Evolutionary conservation across 2,329 filamentous ascomycete genomes (phyloP), one percentile per base, ranked within the genome.

Genomic region (Fusarium sororula): DNA sequence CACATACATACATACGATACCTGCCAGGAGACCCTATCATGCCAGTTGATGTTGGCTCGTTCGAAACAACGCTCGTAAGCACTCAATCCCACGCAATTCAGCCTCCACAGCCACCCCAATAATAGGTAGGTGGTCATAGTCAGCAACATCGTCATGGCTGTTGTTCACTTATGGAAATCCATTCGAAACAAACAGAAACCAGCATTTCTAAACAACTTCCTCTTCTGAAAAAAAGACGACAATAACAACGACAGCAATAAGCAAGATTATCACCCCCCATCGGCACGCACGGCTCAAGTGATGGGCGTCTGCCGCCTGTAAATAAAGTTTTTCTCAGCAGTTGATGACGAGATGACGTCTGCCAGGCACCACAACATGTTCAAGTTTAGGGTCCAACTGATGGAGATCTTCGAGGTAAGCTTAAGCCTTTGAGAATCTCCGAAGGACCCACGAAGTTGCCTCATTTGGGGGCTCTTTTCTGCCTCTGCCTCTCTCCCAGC

Each of bases 341-440:
- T 58, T 73, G 63, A 68, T 66, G 69, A 53, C 51, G 32, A 62
- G 32, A 73, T 74, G 72, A 74, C 68, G 72, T 72, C 70, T 69
- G 41, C 47, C 67, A 73, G 70, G 70, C 64, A 72, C 70, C 67
- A 57, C 32, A 48, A 18, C 41, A 58, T 63, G 57, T 54, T 72
- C 75, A 57, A 50, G 61, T 72, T 61, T 70, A 73, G 66, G 75
- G 75, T 67, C 71, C 73, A 73, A 70, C 22, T 59, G 64, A 71
- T 71, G 57, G 53, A 58, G 67, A 72, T 72, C 70, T 64, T 74
- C 55, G 51, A 71, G 57, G 73, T 77, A 77, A 77, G 75, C 75
- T 77, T 77, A 77, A 77, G 75, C 68, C 44, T 70, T 56, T 73
- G 65, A 59, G 66, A 73, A 66, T 73, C 60, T 70, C 66, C 70